Conservation (phyloP, 2,329 filamentous ascomycete genomes). For the Sporothrix mexicana region DNA sequence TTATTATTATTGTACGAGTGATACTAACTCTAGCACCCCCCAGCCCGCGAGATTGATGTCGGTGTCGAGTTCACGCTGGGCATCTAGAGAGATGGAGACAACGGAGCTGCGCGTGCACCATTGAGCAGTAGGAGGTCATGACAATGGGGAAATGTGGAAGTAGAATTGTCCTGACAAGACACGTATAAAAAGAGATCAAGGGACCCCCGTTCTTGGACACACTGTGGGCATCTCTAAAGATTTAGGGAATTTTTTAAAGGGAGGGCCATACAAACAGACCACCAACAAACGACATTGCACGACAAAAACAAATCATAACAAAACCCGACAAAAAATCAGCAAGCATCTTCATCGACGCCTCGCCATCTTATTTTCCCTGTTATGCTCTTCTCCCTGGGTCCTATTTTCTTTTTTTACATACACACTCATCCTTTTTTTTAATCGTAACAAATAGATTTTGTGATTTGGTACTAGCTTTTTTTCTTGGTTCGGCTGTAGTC, state of each 20-base stretch:
- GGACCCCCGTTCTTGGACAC: not conserved
- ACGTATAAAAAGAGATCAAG: not conserved
- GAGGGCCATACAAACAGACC: not conserved
- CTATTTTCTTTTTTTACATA: constrained; percentile 23
- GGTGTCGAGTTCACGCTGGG: constrained; percentile 94
- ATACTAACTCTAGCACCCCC: constrained; percentile 28
- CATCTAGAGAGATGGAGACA: constrained; percentile 65
- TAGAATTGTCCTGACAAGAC: not conserved
- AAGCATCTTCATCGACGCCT: not conserved
- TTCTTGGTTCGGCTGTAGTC: not conserved
- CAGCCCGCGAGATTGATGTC: constrained; percentile 93
- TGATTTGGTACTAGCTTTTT: constrained; percentile 11
- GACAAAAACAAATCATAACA: constrained; percentile 13
- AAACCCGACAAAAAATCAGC: constrained; percentile 1
- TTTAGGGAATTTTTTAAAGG: not conserved
- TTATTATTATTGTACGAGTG: not conserved
- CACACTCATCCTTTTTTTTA: constrained; percentile 11
- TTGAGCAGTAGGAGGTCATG: not conserved
- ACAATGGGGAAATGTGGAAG: not conserved
- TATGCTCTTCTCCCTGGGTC: not conserved
- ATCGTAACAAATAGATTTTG: constrained; percentile 27
- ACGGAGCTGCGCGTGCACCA: not conserved
- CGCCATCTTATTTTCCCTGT: not conserved
- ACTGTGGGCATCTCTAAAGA: not conserved
- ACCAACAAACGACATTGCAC: constrained; percentile 11